phyloP scores from a whole-genome alignment of 2,329 filamentous ascomycete genomes.

The Sclerotinia subarctica region DNA sequence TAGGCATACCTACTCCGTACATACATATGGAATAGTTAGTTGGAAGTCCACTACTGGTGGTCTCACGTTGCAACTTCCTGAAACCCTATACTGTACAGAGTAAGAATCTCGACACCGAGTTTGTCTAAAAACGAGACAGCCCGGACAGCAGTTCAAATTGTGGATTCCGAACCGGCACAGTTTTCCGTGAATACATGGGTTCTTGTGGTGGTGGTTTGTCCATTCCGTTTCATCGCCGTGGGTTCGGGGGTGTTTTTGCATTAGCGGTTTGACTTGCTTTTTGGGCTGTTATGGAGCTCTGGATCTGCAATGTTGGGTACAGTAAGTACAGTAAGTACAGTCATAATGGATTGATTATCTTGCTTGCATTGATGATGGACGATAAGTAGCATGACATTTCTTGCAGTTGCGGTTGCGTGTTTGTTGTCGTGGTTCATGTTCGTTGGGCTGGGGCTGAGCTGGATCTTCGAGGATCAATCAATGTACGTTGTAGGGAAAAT shows the following conservation, averaged over 20 bases:
- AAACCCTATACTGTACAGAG: background rate
- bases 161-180: slow-evolving; percentile 1
- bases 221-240: slow-evolving; percentile 6
- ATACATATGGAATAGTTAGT: too few species aligned
- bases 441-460: slow-evolving; percentile 17
- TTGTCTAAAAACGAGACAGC: slow-evolving; percentile 2
- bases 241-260: background rate
- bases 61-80: background rate
- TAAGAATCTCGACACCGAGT: slow-evolving; percentile 7
- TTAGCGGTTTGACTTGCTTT: background rate
- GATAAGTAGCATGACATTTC: slow-evolving; percentile 2
- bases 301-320: slow-evolving; percentile 9
- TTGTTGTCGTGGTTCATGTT: slow-evolving; percentile 15
- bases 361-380: slow-evolving; percentile 9
- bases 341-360: background rate
- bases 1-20: background rate
- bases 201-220: background rate
- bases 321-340: background rate
- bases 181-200: slow-evolving; percentile 10
- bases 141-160: background rate
- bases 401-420: background rate
- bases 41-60: too few species aligned
- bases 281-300: slow-evolving; percentile 12
- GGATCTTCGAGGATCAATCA: background rate
- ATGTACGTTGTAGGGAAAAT: background rate